phyloP scores from a whole-genome alignment of 371 early-diverging fungal species.

The Mucor irregularis region DNA sequence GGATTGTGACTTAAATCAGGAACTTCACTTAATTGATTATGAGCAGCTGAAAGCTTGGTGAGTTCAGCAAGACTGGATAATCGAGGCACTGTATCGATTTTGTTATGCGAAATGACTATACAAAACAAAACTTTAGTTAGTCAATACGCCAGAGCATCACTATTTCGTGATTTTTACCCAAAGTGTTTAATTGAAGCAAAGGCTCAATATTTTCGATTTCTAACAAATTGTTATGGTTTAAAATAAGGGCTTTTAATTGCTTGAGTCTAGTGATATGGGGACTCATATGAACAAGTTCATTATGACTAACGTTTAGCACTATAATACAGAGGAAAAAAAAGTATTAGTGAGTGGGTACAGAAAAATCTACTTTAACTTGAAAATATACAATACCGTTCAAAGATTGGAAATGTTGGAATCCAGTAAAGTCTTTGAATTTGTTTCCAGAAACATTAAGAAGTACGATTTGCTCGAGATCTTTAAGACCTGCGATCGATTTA shows the following conservation, averaged over 20 bases:
- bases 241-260: slow-evolving; percentile 80
- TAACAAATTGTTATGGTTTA: slow-evolving; percentile 75
- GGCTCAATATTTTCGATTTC: slow-evolving; percentile 64
- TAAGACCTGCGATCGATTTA: slow-evolving; percentile 58
- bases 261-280: slow-evolving; percentile 54
- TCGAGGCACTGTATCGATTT: slow-evolving; percentile 59
- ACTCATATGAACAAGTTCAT: slow-evolving; percentile 67
- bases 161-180: slow-evolving; percentile 64
- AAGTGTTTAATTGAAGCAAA: slow-evolving; percentile 67
- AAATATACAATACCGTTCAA: slow-evolving; percentile 54
- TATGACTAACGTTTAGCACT: slow-evolving; percentile 79
- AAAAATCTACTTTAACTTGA: background rate
- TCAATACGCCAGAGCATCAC: too few species aligned
- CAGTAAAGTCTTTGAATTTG: slow-evolving; percentile 59
- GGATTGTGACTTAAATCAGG: slow-evolving; percentile 66
- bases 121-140: too few species aligned
- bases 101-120: slow-evolving; percentile 80
- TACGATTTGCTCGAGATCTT: slow-evolving; percentile 56
- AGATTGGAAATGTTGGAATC: slow-evolving; percentile 59
- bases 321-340: slow-evolving; percentile 1
- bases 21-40: slow-evolving; percentile 68
- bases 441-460: slow-evolving; percentile 71
- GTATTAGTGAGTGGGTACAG: background rate
- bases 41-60: slow-evolving; percentile 75
- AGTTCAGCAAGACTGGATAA: slow-evolving; percentile 59